Conservation (phyloP, 352 stramenopile genomes). For the Pythium monospermum region DNA sequence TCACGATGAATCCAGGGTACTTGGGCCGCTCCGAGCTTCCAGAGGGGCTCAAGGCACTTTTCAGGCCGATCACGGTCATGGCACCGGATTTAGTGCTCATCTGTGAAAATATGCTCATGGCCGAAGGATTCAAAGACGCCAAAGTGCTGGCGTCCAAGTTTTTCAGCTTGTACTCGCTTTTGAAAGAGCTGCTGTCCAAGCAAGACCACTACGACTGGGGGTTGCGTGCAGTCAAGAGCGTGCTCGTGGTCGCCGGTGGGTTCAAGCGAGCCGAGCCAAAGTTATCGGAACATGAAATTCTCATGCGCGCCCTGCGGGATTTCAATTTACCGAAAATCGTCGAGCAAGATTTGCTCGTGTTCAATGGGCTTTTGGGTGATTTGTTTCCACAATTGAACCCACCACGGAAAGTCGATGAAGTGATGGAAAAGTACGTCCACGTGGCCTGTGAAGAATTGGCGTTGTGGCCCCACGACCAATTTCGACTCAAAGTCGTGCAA, state of each 20-base stretch:
- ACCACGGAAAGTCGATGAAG: slow-evolving; percentile 82
- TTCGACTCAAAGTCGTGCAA: slow-evolving; percentile 94
- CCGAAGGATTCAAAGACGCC: slow-evolving; percentile 91
- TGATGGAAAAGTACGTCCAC: slow-evolving; percentile 88
- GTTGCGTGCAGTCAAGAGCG: slow-evolving; percentile 92
- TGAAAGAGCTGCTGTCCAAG: slow-evolving; percentile 91
- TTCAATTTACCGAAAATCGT: slow-evolving; percentile 97
- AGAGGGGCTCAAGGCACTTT: slow-evolving; percentile 93
- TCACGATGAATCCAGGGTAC: slow-evolving; percentile 97
- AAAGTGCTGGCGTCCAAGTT: slow-evolving; percentile 94
- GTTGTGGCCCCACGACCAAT: slow-evolving; percentile 90
- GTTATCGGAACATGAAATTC: slow-evolving; percentile 87
- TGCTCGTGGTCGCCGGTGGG: slow-evolving; percentile 89
- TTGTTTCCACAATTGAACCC: slow-evolving; percentile 91
- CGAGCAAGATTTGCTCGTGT: slow-evolving; percentile 90
- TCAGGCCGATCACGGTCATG: slow-evolving; percentile 95
- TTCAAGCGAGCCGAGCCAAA: slow-evolving; percentile 93
- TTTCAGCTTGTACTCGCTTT: slow-evolving; percentile 91
- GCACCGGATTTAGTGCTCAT: slow-evolving; percentile 94
- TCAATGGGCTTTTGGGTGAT: slow-evolving; percentile 91
- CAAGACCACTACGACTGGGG: slow-evolving; percentile 97
- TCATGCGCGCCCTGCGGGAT: slow-evolving; percentile 93
- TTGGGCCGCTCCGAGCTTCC: slow-evolving; percentile 91
- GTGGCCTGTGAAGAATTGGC: slow-evolving; percentile 86
- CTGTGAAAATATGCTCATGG: slow-evolving; percentile 97